Conservation (phyloP, 441 rosid genomes). For the Manihot esculenta region DNA sequence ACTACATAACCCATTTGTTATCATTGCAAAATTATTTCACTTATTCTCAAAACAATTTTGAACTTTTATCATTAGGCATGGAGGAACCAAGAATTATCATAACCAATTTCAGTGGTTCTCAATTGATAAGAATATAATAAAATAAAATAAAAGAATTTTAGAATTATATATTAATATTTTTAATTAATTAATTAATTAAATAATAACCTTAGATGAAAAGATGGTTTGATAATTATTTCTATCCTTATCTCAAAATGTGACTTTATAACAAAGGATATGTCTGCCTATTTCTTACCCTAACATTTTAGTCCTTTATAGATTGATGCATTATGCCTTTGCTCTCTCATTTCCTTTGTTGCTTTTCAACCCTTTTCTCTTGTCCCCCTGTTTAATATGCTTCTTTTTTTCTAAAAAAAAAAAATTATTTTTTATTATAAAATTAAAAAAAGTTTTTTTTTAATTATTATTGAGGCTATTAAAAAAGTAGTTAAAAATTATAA, state of each 20-base stretch:
- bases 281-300: not conserved
- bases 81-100: not conserved
- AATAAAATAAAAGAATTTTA: too few relatives aligned
- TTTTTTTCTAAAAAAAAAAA: too few relatives aligned
- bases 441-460: too few relatives aligned
- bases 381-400: too few relatives aligned
- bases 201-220: not conserved
- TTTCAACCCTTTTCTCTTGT: not conserved
- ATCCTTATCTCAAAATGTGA: conserved; percentile 1
- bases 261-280: not conserved
- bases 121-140: not conserved
- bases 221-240: not conserved
- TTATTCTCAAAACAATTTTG: not conserved
- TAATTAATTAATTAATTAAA: too few relatives aligned
- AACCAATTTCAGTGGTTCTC: conserved; percentile 3
- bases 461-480: too few relatives aligned
- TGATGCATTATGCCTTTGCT: not conserved
- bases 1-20: not conserved
- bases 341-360: not conserved
- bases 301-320: not conserved
- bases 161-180: too few relatives aligned
- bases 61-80: not conserved
- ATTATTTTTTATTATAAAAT: too few relatives aligned
- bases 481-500: too few relatives aligned
- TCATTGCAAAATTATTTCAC: conserved; percentile 11